These are phyloP conservation scores for Fusarium xylarioides DNA, from an alignment of 2,329 filamentous ascomycete genomes.

Conservation along the genomic window DNA sequence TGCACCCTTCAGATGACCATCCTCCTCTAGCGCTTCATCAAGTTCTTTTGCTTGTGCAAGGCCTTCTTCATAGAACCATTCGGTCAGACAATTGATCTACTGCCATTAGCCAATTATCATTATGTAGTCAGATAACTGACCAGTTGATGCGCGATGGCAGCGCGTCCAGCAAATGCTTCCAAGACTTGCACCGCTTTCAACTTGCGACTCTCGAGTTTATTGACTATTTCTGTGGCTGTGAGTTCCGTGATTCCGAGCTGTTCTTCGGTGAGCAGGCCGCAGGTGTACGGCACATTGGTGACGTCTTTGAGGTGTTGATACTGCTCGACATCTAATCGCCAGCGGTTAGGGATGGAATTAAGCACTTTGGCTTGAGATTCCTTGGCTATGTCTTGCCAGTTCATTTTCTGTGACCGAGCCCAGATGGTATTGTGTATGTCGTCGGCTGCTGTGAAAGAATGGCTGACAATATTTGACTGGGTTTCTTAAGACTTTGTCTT, in stretches of 20 bases:
- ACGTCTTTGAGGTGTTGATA: not conserved
- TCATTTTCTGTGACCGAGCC: rapidly evolving
- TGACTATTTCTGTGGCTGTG: not conserved
- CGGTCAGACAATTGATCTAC: not conserved
- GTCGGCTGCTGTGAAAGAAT: rapidly evolving
- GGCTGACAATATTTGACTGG: too few species aligned
- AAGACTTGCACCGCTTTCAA: not conserved
- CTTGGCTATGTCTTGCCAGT: not conserved
- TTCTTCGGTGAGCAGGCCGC: not conserved
- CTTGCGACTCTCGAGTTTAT: not conserved
- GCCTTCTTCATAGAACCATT: not conserved
- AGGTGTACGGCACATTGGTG: not conserved
- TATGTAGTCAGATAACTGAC: rapidly evolving
- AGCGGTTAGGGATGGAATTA: not conserved
- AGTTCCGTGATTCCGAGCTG: not conserved
- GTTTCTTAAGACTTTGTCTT: too few species aligned
- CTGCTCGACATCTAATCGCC: not conserved
- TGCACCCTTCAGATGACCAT: not conserved
- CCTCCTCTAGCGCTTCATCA: not conserved
- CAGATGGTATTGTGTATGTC: rapidly evolving
- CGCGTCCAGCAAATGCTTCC: not conserved
- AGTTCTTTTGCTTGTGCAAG: not conserved
- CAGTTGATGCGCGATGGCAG: not conserved
- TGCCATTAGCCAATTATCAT: not conserved
- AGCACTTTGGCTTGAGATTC: not conserved